A percentile compares a stretch with the other conserved stretches of the same genome.
These are phyloP conservation scores for Calonectria honghensis DNA, from an alignment of 2,329 filamentous ascomycete species.

Conservation along the genomic window DNA sequence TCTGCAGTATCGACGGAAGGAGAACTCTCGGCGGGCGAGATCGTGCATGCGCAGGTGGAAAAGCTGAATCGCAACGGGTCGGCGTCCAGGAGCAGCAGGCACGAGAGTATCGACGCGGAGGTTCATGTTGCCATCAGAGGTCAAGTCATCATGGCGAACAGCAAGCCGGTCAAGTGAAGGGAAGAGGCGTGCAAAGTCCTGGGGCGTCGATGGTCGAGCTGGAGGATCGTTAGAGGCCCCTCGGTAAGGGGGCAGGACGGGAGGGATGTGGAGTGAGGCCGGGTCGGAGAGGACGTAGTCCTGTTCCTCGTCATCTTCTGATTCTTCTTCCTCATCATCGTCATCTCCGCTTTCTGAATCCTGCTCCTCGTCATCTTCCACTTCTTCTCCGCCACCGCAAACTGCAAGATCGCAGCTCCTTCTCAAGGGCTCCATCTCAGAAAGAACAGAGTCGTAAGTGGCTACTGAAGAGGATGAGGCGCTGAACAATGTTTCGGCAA, in stretches of 20 bases:
- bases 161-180: slow-evolving; percentile 87
- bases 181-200: slow-evolving; percentile 89
- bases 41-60: slow-evolving; percentile 98
- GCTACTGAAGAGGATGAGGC: slow-evolving; percentile 76
- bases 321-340: slow-evolving; percentile 58
- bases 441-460: slow-evolving; percentile 85
- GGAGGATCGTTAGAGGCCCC: slow-evolving; percentile 77
- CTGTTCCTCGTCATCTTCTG: slow-evolving; percentile 52
- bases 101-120: slow-evolving; percentile 89
- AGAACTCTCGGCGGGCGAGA: slow-evolving; percentile 89
- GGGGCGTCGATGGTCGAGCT: slow-evolving; percentile 84
- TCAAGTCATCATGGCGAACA: slow-evolving; percentile 93
- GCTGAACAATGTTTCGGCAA: slow-evolving; percentile 46
- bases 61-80: slow-evolving; percentile 82
- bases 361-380: slow-evolving; percentile 45
- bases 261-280: slow-evolving; percentile 64
- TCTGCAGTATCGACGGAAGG: slow-evolving; percentile 91
- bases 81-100: slow-evolving; percentile 72
- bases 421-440: slow-evolving; percentile 53
- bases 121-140: slow-evolving; percentile 96
- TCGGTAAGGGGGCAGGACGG: slow-evolving; percentile 73
- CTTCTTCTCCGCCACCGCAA: slow-evolving; percentile 50
- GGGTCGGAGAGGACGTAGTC: slow-evolving; percentile 55
- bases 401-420: slow-evolving; percentile 47
- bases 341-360: slow-evolving; percentile 46